Percentiles rank a stretch among this genome's conserved stretches.
Evolutionary conservation across 345 rosid genomes (phyloP).

Genomic region (Diplotaxis tenuifolia): DNA sequence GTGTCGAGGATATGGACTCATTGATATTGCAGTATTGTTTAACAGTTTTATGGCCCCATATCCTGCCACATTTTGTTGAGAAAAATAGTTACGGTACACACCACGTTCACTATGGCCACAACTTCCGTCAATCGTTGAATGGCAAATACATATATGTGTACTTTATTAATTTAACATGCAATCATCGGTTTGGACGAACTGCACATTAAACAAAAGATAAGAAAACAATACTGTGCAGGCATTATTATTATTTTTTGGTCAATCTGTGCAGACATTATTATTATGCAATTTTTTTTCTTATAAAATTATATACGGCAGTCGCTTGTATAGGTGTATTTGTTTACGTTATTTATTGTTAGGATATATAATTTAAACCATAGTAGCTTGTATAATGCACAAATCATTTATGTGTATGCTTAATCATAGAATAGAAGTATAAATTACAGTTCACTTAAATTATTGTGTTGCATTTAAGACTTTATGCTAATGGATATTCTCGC

Average conservation of each 20-base stretch:
- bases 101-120: background rate
- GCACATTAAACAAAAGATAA: background rate
- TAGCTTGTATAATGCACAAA: background rate
- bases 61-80: background rate
- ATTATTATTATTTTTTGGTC: background rate
- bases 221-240: background rate
- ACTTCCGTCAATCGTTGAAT: background rate
- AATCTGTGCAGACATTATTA: too few relatives aligned
- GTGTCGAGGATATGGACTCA: background rate
- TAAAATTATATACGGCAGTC: background rate
- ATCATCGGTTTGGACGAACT: background rate
- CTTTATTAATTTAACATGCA: background rate
- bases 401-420: background rate
- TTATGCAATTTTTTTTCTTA: background rate
- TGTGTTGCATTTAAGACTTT: constrained; percentile 15
- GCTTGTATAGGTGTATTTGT: background rate
- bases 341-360: background rate
- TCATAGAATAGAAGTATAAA: background rate
- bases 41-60: background rate
- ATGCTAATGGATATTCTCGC: constrained; percentile 7
- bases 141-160: background rate
- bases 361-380: background rate
- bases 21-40: background rate
- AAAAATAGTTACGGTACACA: background rate
- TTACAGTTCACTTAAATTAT: background rate